Evolutionary conservation across 768 basidiomycete genomes (phyloP).

Genomic region (Amanita molliuscula): DNA sequence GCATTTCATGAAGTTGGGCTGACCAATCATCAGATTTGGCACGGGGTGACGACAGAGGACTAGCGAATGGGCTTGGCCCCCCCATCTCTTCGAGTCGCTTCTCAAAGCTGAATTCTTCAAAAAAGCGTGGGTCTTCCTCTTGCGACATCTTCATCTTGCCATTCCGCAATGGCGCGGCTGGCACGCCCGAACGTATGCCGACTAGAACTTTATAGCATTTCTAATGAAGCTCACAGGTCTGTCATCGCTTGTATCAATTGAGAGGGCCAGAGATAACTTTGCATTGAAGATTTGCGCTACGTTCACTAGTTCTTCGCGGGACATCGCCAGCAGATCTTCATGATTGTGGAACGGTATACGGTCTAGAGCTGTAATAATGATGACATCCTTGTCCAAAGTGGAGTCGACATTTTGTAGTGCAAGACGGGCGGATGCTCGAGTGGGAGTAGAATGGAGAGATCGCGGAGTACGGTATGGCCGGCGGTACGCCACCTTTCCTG

Average conservation of each 20-base stretch:
- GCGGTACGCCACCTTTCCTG: neutral
- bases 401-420: slow-evolving; percentile 56
- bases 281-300: slow-evolving; percentile 48
- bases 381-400: slow-evolving; percentile 32
- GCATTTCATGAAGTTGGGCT: neutral
- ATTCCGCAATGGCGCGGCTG: slow-evolving; percentile 23
- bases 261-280: slow-evolving; percentile 40
- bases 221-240: slow-evolving; percentile 37
- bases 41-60: neutral
- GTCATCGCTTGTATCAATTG: slow-evolving; percentile 32
- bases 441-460: neutral
- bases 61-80: neutral
- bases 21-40: neutral
- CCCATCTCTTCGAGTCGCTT: slow-evolving; percentile 2
- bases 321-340: slow-evolving; percentile 61
- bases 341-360: slow-evolving; percentile 63
- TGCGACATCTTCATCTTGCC: slow-evolving; percentile 6
- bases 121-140: neutral
- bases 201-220: slow-evolving; percentile 49
- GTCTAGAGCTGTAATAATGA: slow-evolving; percentile 54
- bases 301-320: slow-evolving; percentile 36
- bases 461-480: slow-evolving; percentile 1
- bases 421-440: slow-evolving; percentile 23
- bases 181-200: slow-evolving; percentile 34
- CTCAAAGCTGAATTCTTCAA: slow-evolving; percentile 7